Conservation (phyloP, 2,329 filamentous ascomycete genomes). For the Gaeumannomyces tritici region DNA sequence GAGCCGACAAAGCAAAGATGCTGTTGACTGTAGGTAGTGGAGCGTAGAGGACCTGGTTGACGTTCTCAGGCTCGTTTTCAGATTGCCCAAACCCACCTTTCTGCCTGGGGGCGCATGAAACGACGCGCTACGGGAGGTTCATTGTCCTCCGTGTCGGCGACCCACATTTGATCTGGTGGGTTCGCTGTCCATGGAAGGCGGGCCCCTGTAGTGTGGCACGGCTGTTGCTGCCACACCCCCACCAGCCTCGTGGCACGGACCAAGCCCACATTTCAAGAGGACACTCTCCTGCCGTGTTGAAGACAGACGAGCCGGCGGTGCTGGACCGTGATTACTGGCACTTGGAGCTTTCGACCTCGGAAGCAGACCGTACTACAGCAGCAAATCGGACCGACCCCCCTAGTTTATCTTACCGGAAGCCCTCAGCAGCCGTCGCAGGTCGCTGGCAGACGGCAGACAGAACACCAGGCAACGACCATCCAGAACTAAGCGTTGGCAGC, state of each 20-base stretch:
- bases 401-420: background rate
- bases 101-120: background rate
- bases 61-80: background rate
- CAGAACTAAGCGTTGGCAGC: background rate
- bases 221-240: background rate
- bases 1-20: background rate
- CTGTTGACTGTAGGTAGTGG: background rate
- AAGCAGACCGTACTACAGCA: background rate
- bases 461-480: constrained; percentile 8
- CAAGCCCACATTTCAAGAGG: constrained; percentile 11
- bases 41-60: too few species aligned
- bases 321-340: background rate
- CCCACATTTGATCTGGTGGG: background rate
- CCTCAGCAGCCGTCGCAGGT: background rate
- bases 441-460: background rate
- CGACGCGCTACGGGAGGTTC: background rate
- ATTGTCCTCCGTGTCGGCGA: background rate
- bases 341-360: background rate
- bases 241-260: constrained; percentile 8
- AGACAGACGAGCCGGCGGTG: background rate
- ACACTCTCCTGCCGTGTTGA: constrained; percentile 2
- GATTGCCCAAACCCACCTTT: background rate
- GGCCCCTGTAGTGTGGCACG: background rate
- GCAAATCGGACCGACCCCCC: background rate
- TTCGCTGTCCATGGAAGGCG: too few species aligned